Evolutionary conservation across 2,329 filamentous ascomycete genomes (phyloP).

Genomic region (Diatrype stigma): DNA sequence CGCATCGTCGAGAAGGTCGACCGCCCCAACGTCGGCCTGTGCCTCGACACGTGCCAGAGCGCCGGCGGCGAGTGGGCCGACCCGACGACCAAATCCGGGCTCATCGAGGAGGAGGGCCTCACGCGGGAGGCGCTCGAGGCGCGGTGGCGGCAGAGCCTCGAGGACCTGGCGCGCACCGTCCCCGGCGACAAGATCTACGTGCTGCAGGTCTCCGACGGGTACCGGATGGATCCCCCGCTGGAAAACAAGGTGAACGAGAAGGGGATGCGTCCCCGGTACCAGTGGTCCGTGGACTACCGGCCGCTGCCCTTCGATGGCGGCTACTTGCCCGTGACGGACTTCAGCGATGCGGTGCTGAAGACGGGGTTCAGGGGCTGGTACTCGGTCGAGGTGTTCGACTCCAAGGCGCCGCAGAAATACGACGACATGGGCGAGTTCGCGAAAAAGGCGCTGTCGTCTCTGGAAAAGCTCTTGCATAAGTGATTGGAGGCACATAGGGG

Average conservation of each 20-base stretch:
- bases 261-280: slow-evolving; percentile 55
- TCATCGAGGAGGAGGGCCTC: slow-evolving; percentile 47
- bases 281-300: slow-evolving; percentile 69
- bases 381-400: slow-evolving; percentile 67
- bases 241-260: slow-evolving; percentile 41
- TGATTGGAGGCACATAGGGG: not conserved
- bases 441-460: slow-evolving; percentile 44
- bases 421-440: slow-evolving; percentile 42
- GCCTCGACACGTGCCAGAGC: slow-evolving; percentile 74
- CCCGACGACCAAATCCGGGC: slow-evolving; percentile 59
- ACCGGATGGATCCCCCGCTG: slow-evolving; percentile 56
- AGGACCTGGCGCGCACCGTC: slow-evolving; percentile 51
- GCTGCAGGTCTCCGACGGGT: slow-evolving; percentile 72
- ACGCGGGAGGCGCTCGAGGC: slow-evolving; percentile 40
- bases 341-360: slow-evolving; percentile 59
- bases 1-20: slow-evolving; percentile 60
- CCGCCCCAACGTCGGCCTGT: slow-evolving; percentile 65
- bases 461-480: slow-evolving; percentile 33
- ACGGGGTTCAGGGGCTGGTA: slow-evolving; percentile 67
- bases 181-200: slow-evolving; percentile 69
- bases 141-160: slow-evolving; percentile 50
- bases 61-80: slow-evolving; percentile 71
- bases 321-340: slow-evolving; percentile 64
- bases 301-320: slow-evolving; percentile 67
- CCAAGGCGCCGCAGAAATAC: slow-evolving; percentile 46